Evolutionary conservation across 2,329 filamentous ascomycete species (phyloP).

Genomic region (Gnomoniopsis smithogilvyi): DNA sequence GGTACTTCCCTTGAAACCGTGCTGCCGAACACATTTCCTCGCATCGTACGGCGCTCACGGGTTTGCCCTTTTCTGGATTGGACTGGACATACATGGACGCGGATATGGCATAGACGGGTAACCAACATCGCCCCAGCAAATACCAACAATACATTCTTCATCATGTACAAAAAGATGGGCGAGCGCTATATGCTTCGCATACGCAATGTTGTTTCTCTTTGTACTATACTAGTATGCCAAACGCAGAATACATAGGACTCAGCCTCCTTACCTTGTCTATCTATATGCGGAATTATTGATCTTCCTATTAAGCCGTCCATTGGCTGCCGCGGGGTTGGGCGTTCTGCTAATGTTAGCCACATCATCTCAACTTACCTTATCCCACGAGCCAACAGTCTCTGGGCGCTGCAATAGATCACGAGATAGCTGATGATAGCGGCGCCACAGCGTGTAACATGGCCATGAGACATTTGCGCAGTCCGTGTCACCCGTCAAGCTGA

Average conservation of each 20-base stretch:
- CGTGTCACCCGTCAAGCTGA: background rate
- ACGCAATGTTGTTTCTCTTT: background rate
- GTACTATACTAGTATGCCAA: background rate
- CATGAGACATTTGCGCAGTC: background rate
- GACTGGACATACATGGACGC: background rate
- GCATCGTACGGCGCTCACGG: conserved; percentile 15
- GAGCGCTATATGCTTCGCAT: background rate
- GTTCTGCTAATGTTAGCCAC: background rate
- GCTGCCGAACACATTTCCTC: conserved; percentile 5
- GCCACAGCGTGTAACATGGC: background rate
- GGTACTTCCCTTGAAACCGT: conserved; percentile 10
- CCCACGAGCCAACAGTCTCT: background rate
- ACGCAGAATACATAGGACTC: background rate
- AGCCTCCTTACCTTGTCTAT: background rate
- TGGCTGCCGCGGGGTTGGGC: background rate
- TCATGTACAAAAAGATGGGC: background rate
- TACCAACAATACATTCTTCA: background rate
- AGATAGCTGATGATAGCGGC: background rate
- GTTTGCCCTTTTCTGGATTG: background rate
- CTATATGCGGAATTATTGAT: too few relatives aligned
- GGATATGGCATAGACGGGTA: conserved; percentile 1
- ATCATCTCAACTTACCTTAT: background rate
- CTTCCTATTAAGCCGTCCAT: too few relatives aligned
- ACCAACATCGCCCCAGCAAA: background rate
- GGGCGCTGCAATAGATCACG: background rate